Conservation (phyloP, 371 early-diverging fungal genomes). For the Fennellomyces sp. region DNA sequence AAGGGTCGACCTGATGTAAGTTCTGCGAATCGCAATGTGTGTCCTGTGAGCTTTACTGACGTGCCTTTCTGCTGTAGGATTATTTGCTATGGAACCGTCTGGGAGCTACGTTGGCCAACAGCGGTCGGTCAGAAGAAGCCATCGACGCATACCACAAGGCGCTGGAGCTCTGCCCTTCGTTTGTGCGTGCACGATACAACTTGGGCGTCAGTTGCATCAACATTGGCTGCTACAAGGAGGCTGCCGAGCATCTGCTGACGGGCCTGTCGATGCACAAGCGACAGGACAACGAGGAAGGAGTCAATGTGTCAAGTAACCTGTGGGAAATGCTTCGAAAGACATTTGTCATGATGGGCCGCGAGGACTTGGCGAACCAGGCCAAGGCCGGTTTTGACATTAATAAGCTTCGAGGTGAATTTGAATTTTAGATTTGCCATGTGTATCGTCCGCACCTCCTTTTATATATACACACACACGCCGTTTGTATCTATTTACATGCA, state of each 20-base stretch:
- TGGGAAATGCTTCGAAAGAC: constrained; percentile 70
- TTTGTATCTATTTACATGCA: background rate
- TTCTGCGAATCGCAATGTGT: no score
- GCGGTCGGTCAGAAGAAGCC: constrained; percentile 77
- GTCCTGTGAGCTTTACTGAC: background rate
- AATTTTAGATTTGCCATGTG: constrained; percentile 57
- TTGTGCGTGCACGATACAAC: constrained; percentile 96
- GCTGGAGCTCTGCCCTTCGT: constrained; percentile 91
- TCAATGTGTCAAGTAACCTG: constrained; percentile 65
- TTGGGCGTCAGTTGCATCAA: constrained; percentile 94
- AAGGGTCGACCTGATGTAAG: constrained; percentile 86
- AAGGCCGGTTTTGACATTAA: constrained; percentile 61
- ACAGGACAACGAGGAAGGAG: constrained; percentile 53
- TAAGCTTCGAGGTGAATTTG: constrained; percentile 65
- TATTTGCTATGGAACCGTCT: constrained; percentile 96
- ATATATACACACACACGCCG: background rate
- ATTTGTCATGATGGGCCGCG: constrained; percentile 66
- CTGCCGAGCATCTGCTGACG: constrained; percentile 91
- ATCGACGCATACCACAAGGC: constrained; percentile 96
- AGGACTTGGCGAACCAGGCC: constrained; percentile 62
- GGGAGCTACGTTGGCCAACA: constrained; percentile 96
- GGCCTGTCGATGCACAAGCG: constrained; percentile 84
- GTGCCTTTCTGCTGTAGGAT: constrained; percentile 65
- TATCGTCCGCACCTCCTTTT: background rate
- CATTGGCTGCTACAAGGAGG: constrained; percentile 90